phyloP scores from a whole-genome alignment of 441 rosid species.

The Breynia disticha region DNA sequence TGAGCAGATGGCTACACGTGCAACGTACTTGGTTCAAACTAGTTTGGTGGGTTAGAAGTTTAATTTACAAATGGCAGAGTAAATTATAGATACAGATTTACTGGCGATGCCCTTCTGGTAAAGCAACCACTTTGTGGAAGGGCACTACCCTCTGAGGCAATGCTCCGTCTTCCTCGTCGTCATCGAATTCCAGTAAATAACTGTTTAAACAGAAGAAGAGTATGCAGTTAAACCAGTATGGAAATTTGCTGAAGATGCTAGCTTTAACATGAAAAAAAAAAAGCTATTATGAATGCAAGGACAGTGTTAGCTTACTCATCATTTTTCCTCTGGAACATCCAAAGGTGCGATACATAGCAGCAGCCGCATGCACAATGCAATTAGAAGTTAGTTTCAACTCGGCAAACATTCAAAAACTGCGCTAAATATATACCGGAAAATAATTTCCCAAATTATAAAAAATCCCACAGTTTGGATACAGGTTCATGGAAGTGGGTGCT shows the following conservation, averaged over 20 bases:
- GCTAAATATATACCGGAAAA: too few species aligned
- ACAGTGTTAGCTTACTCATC: slow-evolving; percentile 67
- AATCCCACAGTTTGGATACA: not conserved
- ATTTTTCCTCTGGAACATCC: slow-evolving; percentile 54
- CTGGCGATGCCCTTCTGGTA: slow-evolving; percentile 77
- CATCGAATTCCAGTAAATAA: slow-evolving; percentile 81
- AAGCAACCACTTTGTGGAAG: slow-evolving; percentile 65
- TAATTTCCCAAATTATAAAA: too few species aligned
- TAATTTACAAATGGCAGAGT: too few species aligned
- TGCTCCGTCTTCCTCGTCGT: slow-evolving; percentile 90
- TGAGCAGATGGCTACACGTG: too few species aligned
- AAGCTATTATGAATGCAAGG: slow-evolving; percentile 4
- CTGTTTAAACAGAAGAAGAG: slow-evolving; percentile 28
- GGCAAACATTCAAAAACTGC: too few species aligned
- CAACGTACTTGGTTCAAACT: too few species aligned
- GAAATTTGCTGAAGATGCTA: not conserved
- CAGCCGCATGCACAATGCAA: slow-evolving; percentile 19
- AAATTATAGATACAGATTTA: slow-evolving; percentile 16
- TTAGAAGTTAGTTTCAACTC: slow-evolving; percentile 20
- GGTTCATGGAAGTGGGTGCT: not conserved
- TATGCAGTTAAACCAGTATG: not conserved
- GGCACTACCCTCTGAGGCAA: slow-evolving; percentile 78
- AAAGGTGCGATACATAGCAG: slow-evolving; percentile 10
- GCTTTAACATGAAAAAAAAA: not conserved
- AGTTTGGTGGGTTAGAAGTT: too few species aligned